phyloP scores from a whole-genome alignment of 1,284 basidiomycete species.

The Malassezia psittaci region DNA sequence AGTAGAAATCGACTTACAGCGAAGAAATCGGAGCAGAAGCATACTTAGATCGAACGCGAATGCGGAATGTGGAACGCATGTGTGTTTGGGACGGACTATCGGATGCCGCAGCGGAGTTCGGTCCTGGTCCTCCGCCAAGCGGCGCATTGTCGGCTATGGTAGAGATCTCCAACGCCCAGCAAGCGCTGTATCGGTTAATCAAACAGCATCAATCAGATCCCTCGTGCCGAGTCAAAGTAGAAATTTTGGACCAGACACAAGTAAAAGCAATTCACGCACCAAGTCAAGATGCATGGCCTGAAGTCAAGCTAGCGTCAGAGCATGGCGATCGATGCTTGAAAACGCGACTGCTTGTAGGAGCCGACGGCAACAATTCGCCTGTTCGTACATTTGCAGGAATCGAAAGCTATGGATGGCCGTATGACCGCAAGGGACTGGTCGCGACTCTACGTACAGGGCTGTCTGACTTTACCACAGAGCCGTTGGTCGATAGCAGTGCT shows the following conservation, averaged over 20 bases:
- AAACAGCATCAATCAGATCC: slow-evolving; percentile 11
- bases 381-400: slow-evolving; percentile 80
- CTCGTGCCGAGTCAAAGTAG: slow-evolving; percentile 48
- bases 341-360: slow-evolving; percentile 62
- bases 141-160: slow-evolving; percentile 38
- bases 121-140: slow-evolving; percentile 17
- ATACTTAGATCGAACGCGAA: slow-evolving; percentile 25
- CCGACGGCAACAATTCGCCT: slow-evolving; percentile 89
- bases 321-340: slow-evolving; percentile 6
- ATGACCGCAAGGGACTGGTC: slow-evolving; percentile 80
- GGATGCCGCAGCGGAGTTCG: slow-evolving; percentile 38
- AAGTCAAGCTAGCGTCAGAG: slow-evolving; percentile 8
- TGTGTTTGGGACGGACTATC: slow-evolving; percentile 45
- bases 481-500: slow-evolving; percentile 54
- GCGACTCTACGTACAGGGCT: slow-evolving; percentile 58
- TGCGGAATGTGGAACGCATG: slow-evolving; percentile 35
- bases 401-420: slow-evolving; percentile 79
- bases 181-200: slow-evolving; percentile 37
- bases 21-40: slow-evolving; percentile 27
- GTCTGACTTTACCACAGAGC: slow-evolving; percentile 20
- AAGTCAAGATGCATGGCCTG: slow-evolving; percentile 36
- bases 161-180: slow-evolving; percentile 42
- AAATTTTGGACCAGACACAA: slow-evolving; percentile 60
- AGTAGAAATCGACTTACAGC: not conserved
- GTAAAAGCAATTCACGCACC: slow-evolving; percentile 57